phyloP scores from a whole-genome alignment of 1,139 yeast species.

The Scheffersomyces stambukii region DNA sequence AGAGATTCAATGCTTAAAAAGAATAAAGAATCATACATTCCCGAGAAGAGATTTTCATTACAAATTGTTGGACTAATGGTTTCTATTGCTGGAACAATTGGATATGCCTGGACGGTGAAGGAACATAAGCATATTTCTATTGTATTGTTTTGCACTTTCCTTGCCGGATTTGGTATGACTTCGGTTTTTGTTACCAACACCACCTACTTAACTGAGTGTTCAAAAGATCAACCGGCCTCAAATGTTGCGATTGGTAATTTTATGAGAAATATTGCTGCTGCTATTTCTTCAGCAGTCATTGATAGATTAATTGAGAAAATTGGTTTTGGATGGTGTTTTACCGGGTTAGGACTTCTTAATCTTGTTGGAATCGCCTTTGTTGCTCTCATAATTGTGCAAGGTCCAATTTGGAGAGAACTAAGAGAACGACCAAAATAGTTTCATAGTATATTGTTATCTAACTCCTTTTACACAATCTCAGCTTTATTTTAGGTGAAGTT shows the following conservation, averaged over 20 bases:
- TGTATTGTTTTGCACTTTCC: conserved; percentile 41
- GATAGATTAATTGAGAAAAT: conserved; percentile 35
- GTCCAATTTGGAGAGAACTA: conserved; percentile 25
- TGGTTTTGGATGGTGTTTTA: conserved; percentile 60
- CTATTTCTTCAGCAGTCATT: conserved; percentile 48
- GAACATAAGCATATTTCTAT: conserved; percentile 38
- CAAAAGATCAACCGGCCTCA: conserved; percentile 50
- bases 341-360: conserved; percentile 47
- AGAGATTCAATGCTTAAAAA: conserved; percentile 22
- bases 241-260: conserved; percentile 55
- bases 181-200: conserved; percentile 58
- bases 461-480: conserved; percentile 3
- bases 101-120: conserved; percentile 55
- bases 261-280: conserved; percentile 54
- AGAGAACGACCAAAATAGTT: no score
- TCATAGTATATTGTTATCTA: conserved; percentile 1
- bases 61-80: conserved; percentile 45
- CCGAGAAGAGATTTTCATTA: conserved; percentile 45
- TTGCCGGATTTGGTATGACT: conserved; percentile 54
- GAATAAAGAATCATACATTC: conserved; percentile 26
- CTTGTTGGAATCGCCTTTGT: conserved; percentile 27
- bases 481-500: conserved; percentile 4
- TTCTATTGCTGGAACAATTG: conserved; percentile 43
- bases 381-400: conserved; percentile 19
- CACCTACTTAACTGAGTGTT: conserved; percentile 52